Conservation (phyloP, 2,329 filamentous ascomycete genomes). For the Xylaria polymorpha region DNA sequence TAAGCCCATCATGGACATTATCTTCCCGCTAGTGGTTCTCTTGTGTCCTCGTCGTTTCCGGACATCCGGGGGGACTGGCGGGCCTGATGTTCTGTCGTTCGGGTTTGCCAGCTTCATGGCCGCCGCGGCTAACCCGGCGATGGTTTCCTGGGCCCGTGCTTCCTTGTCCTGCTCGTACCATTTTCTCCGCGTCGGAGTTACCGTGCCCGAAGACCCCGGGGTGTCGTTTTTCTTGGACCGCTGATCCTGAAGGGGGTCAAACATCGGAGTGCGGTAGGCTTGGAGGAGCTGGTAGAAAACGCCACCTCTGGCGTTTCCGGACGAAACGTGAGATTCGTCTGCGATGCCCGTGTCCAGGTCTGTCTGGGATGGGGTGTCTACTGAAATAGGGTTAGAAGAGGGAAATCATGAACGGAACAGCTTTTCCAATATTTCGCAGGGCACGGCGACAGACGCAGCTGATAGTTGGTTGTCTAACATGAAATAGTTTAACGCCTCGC, state of each 20-base stretch:
- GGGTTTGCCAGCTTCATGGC: constrained; percentile 43
- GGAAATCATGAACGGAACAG: neutral
- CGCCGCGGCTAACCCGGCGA: constrained; percentile 54
- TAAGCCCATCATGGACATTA: constrained; percentile 49
- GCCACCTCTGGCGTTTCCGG: constrained; percentile 36
- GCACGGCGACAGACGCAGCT: neutral
- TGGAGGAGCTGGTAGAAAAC: constrained; percentile 45
- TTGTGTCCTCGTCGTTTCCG: constrained; percentile 49
- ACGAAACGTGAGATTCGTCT: constrained; percentile 32
- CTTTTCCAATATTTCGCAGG: neutral
- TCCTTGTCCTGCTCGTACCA: constrained; percentile 56
- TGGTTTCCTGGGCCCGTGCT: constrained; percentile 55
- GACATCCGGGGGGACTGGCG: neutral
- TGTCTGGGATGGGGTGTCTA: constrained; percentile 14
- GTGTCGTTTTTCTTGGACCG: constrained; percentile 38
- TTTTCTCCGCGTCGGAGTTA: constrained; percentile 55
- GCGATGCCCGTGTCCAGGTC: constrained; percentile 4
- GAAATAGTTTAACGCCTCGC: neutral
- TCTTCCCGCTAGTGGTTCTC: constrained; percentile 50
- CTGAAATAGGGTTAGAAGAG: constrained; percentile 11
- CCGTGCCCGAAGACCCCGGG: constrained; percentile 50
- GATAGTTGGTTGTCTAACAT: neutral
- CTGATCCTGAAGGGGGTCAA: constrained; percentile 36
- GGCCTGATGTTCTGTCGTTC: constrained; percentile 29
- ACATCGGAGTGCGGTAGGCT: constrained; percentile 39